Evolutionary conservation across 2,329 filamentous ascomycete genomes (phyloP).

Genomic region (Fusarium sp.): DNA sequence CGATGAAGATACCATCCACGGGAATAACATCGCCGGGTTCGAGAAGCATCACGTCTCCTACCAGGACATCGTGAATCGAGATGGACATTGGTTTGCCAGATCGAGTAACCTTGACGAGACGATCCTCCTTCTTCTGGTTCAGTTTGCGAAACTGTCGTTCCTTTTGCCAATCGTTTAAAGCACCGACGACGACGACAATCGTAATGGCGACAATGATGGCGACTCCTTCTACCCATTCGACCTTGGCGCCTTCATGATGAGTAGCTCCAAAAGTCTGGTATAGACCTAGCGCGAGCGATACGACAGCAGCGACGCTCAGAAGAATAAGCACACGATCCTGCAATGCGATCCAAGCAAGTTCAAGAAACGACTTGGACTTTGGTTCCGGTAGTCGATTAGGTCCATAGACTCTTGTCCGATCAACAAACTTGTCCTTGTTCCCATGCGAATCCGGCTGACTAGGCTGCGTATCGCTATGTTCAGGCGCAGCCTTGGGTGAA

Average conservation of each 20-base stretch:
- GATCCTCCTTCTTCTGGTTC: slow-evolving; percentile 72
- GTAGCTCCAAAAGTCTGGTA: slow-evolving; percentile 72
- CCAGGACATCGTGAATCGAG: slow-evolving; percentile 74
- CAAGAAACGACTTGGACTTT: slow-evolving; percentile 70
- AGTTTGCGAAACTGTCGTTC: slow-evolving; percentile 74
- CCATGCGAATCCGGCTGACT: background rate
- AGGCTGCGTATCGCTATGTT: background rate
- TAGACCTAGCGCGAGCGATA: slow-evolving; percentile 74
- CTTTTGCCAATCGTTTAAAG: slow-evolving; percentile 77
- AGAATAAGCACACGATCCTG: slow-evolving; percentile 76
- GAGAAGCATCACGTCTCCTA: slow-evolving; percentile 76
- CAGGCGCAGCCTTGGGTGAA: background rate
- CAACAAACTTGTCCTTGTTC: slow-evolving; percentile 26
- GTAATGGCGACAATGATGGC: slow-evolving; percentile 75
- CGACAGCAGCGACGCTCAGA: slow-evolving; percentile 72
- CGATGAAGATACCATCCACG: slow-evolving; percentile 77
- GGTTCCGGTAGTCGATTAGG: slow-evolving; percentile 70
- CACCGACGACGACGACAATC: slow-evolving; percentile 72
- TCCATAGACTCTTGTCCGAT: slow-evolving; percentile 35
- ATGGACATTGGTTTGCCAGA: slow-evolving; percentile 73
- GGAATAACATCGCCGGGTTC: slow-evolving; percentile 78
- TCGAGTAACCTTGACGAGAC: slow-evolving; percentile 73
- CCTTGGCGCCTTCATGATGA: slow-evolving; percentile 55
- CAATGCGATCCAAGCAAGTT: slow-evolving; percentile 74
- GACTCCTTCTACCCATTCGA: slow-evolving; percentile 76